phyloP scores from a whole-genome alignment of 1,284 basidiomycete species.

The Sanguinoderma infundibulare region DNA sequence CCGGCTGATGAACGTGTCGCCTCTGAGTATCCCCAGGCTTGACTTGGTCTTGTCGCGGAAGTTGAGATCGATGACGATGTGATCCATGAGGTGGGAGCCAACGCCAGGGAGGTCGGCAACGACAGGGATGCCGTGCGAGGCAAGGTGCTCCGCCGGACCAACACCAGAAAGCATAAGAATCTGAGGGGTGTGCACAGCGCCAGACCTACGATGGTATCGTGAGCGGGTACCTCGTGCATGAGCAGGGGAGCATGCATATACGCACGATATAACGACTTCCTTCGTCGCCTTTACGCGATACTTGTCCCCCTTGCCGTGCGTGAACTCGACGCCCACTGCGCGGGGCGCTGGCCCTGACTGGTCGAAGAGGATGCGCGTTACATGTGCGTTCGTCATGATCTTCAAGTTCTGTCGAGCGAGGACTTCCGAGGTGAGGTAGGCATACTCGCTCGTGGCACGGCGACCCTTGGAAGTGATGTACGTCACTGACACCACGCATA shows the following conservation, averaged over 20 bases:
- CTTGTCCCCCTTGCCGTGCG: conserved; percentile 37
- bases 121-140: conserved; percentile 50
- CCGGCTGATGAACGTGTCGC: conserved; percentile 39
- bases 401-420: conserved; percentile 65
- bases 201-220: conserved; percentile 49
- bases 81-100: conserved; percentile 63
- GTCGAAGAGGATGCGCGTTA: conserved; percentile 65
- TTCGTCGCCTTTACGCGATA: conserved; percentile 53
- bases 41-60: conserved; percentile 54
- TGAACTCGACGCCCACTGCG: conserved; percentile 67
- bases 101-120: conserved; percentile 62
- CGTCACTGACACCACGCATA: conserved; percentile 50
- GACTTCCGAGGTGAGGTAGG: conserved; percentile 67
- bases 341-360: conserved; percentile 41
- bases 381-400: conserved; percentile 56
- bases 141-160: conserved; percentile 60
- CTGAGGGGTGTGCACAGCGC: conserved; percentile 66
- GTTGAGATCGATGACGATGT: conserved; percentile 51
- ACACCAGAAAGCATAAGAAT: conserved; percentile 56
- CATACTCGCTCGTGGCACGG: conserved; percentile 65
- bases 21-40: conserved; percentile 32
- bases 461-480: conserved; percentile 54
- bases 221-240: neutral
- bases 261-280: conserved; percentile 68
- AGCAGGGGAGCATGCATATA: conserved; percentile 12